Evolutionary conservation across 768 basidiomycete species (phyloP).

Genomic region (Panellus pusillus): DNA sequence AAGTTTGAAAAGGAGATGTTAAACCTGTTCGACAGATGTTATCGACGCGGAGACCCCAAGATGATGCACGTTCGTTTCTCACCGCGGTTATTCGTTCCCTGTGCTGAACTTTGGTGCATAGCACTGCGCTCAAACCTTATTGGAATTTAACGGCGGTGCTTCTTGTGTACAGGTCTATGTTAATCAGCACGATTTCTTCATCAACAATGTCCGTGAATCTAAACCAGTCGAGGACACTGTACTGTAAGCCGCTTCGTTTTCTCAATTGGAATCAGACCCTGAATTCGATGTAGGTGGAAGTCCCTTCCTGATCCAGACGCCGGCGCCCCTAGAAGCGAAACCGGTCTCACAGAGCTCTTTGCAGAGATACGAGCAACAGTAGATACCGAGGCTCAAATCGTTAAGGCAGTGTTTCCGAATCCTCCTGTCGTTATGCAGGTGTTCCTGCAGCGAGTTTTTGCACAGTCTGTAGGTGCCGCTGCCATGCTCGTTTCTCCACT

Average conservation of each 20-base stretch:
- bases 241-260: conserved; percentile 41
- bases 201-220: conserved; percentile 79
- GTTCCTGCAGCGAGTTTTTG: conserved; percentile 95
- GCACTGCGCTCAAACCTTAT: conserved; percentile 96
- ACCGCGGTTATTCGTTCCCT: neutral
- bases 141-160: conserved; percentile 96
- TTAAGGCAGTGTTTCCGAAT: conserved; percentile 97
- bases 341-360: conserved; percentile 78
- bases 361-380: conserved; percentile 88
- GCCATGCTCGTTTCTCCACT: neutral
- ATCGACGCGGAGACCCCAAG: conserved; percentile 95
- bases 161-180: conserved; percentile 99
- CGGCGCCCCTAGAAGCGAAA: conserved; percentile 73
- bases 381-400: conserved; percentile 94
- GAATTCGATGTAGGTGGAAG: conserved; percentile 63
- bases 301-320: conserved; percentile 77
- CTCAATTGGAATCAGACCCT: neutral
- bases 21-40: conserved; percentile 91
- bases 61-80: conserved; percentile 87
- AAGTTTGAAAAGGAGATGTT: conserved; percentile 99
- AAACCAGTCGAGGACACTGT: conserved; percentile 54
- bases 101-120: conserved; percentile 33
- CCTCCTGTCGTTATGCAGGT: conserved; percentile 97
- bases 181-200: conserved; percentile 99
- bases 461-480: conserved; percentile 77